Evolutionary conservation across 1,284 basidiomycete species (phyloP), one percentile per base, ranked within the genome.

Genomic region (Cryptococcus sp.): DNA sequence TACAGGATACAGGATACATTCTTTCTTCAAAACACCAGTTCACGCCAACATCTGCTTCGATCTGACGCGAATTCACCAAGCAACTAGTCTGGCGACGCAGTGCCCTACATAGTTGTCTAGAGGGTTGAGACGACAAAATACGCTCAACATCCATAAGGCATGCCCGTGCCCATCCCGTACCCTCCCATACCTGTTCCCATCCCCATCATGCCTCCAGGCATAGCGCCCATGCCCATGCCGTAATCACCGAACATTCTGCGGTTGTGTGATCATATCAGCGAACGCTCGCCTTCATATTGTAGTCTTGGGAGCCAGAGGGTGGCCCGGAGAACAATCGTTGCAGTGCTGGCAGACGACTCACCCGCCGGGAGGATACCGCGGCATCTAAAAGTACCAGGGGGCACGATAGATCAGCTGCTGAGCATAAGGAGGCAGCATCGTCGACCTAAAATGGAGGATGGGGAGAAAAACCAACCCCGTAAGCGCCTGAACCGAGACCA

Each of bases 351-450:
- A 35, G 7, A 8, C 30, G 30, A 35, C 71, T 69, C 53, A 73
- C 71, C 72, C 72, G 55, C 72, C 72, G 38, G 72, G 65, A 42
- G 72, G 72, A 69, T 73, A 73, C 55, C 72, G 58, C 57, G 72
- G 72, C 66, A 73, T 68, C 72, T 73, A 71, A 50, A 57, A 63
- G 50, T 73, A 73, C 71, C 71, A 73, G 67, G 68, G 65, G 45
- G 65, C 60, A 52, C 67, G 63, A 60, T 61, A 57, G 55, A 66
- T 69, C 63, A 72, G 70, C 66, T 64, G 61, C 54, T 69, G 64
- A 38, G 66, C 50, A 61, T 64, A 67, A 4, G 67, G 68, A n/a
- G 68, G 49, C 30, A 65, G 57, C 56, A 39, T 52, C 7, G 57
- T 62, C 23, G 56, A 58, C 30, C 39, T 48, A 38, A 54, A 57